phyloP scores from a whole-genome alignment of 2,329 filamentous ascomycete genomes.

The Colletotrichum sidae region DNA sequence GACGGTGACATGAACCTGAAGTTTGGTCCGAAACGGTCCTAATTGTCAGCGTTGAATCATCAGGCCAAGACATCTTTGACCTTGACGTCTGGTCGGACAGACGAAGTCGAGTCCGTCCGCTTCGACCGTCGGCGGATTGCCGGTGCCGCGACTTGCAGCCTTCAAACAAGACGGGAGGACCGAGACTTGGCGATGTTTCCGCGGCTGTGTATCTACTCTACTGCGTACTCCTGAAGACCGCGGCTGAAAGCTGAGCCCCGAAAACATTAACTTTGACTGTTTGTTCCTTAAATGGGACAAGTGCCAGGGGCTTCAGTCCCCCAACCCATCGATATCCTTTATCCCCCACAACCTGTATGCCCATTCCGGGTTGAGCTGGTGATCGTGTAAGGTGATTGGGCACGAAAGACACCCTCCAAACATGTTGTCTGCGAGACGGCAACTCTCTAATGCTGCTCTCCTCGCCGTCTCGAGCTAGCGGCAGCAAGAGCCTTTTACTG shows the following conservation, averaged over 20 bases:
- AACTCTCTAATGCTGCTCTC: too few species aligned
- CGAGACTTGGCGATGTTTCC: too few species aligned
- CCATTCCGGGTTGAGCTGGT: constrained; percentile 3
- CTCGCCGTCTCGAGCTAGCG: too few species aligned
- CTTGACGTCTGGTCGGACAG: too few species aligned
- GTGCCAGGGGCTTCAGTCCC: not conserved
- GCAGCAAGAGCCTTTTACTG: too few species aligned
- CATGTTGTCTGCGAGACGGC: too few species aligned
- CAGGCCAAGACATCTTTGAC: not conserved
- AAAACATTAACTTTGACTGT: not conserved
- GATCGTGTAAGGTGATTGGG: constrained; percentile 4
- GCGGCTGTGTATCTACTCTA: not conserved
- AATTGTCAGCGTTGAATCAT: too few species aligned
- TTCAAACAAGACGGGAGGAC: too few species aligned
- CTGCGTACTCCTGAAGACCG: not conserved
- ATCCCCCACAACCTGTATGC: not conserved
- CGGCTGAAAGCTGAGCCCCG: too few species aligned
- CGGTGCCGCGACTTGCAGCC: too few species aligned
- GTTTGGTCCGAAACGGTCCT: not conserved
- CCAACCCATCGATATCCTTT: constrained; percentile 27
- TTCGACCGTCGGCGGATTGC: too few species aligned
- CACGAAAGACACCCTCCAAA: constrained; percentile 3
- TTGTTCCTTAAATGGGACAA: not conserved
- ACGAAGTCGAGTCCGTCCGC: too few species aligned
- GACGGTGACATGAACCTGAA: not conserved